Conservation (phyloP, 2,329 filamentous ascomycete genomes). For the Penicillium sp. region DNA sequence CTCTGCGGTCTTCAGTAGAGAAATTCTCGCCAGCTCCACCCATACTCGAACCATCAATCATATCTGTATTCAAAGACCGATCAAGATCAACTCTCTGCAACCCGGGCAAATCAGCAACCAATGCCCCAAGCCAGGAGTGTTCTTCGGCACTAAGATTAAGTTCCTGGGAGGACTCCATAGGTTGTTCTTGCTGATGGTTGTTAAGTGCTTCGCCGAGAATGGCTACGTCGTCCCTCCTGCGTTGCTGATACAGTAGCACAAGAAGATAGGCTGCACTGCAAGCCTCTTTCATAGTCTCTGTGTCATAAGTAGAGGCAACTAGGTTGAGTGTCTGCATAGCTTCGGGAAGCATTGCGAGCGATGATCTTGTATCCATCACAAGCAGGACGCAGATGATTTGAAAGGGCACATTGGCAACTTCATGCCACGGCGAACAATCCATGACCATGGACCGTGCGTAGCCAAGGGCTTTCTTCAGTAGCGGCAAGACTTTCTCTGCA, state of each 20-base stretch:
- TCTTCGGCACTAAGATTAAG: slow-evolving; percentile 27
- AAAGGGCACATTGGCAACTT: slow-evolving; percentile 56
- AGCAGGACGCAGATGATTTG: slow-evolving; percentile 54
- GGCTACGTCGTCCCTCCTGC: slow-evolving; percentile 39
- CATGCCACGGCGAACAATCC: slow-evolving; percentile 52
- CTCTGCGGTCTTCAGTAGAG: neutral
- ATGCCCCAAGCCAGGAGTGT: slow-evolving; percentile 38
- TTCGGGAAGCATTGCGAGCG: slow-evolving; percentile 46
- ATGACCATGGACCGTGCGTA: slow-evolving; percentile 46
- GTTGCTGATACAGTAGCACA: slow-evolving; percentile 48
- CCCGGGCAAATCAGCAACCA: slow-evolving; percentile 41
- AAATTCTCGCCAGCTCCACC: neutral
- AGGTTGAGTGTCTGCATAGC: slow-evolving; percentile 48
- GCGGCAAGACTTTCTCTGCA: slow-evolving; percentile 44
- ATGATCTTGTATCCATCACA: slow-evolving; percentile 50
- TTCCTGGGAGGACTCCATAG: slow-evolving; percentile 7
- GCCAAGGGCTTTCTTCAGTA: slow-evolving; percentile 43
- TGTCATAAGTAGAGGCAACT: slow-evolving; percentile 43
- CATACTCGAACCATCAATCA: slow-evolving; percentile 16
- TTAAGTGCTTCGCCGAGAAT: slow-evolving; percentile 31
- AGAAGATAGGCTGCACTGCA: slow-evolving; percentile 51
- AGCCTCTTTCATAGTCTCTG: slow-evolving; percentile 48
- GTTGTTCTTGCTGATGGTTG: slow-evolving; percentile 14
- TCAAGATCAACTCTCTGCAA: slow-evolving; percentile 41
- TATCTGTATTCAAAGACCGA: slow-evolving; percentile 35